phyloP scores from a whole-genome alignment of 2,329 filamentous ascomycete genomes.

The Phyllosticta citribraziliensis region DNA sequence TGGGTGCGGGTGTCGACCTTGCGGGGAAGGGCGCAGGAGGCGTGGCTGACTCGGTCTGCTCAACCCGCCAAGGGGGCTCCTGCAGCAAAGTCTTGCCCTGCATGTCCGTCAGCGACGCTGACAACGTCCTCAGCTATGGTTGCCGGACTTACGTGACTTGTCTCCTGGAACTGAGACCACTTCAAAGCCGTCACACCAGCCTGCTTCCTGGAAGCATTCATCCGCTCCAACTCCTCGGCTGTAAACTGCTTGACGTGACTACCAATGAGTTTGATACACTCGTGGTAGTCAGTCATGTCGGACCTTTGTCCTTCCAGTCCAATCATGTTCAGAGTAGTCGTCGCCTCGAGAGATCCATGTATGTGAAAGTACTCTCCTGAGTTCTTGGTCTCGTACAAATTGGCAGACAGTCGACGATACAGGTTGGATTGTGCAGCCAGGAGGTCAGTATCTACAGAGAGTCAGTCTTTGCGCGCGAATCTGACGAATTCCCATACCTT shows the following conservation, averaged over 20 bases:
- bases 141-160: slow-evolving; percentile 26
- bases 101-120: slow-evolving; percentile 10
- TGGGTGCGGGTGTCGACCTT: slow-evolving; percentile 28
- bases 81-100: slow-evolving; percentile 31
- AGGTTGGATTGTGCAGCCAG: slow-evolving; percentile 59
- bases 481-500: slow-evolving; percentile 20
- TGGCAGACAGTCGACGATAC: slow-evolving; percentile 64
- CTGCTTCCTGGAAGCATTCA: slow-evolving; percentile 32
- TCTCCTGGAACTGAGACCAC: slow-evolving; percentile 30
- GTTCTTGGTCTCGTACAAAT: slow-evolving; percentile 59
- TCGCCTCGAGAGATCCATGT: slow-evolving; percentile 64
- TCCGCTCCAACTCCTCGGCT: slow-evolving; percentile 30
- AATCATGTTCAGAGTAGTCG: slow-evolving; percentile 59
- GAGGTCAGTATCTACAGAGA: slow-evolving; percentile 57
- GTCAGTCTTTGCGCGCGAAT: slow-evolving; percentile 11
- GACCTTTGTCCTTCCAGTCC: slow-evolving; percentile 53
- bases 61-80: slow-evolving; percentile 39
- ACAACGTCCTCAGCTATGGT: neutral
- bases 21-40: slow-evolving; percentile 38
- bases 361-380: slow-evolving; percentile 63
- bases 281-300: slow-evolving; percentile 42
- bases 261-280: slow-evolving; percentile 32
- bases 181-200: slow-evolving; percentile 33
- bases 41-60: slow-evolving; percentile 41
- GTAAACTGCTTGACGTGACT: slow-evolving; percentile 32